Base-by-base conservation (phyloP, 306 rosid genomes). In the Arachis stenosperma region DNA sequence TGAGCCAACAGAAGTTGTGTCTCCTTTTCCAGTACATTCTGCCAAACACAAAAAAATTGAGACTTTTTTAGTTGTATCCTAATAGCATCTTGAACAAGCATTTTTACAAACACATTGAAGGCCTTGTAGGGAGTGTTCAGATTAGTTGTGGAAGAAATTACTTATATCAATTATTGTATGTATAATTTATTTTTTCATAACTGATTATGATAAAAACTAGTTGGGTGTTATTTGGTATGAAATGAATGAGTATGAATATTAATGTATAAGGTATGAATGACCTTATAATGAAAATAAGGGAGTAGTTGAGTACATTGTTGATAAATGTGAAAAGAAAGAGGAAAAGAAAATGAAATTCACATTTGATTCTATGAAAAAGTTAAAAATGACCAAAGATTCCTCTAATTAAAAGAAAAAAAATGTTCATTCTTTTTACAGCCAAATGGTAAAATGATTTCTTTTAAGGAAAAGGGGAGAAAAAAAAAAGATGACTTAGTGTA, bases 1-100 rank as follows among this genome's bases (percentile, higher is more conserved):
- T 86, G 93, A 5, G 91, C 88, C 88, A 94, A 78, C 13, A 89
- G 79, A 80, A 89, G 89, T 44, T 87, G 93, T 27, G 97, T 88
- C 86, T 90, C 95, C 82, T 83, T 90, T 76, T 90, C 93, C 72
- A 94, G 37, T 9, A 87, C 93, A 86, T 81, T 83, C 97, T 91
- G 83, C 74, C 78, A 75, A 43, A 52, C 56, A 61, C 12, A 17
- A 1, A 22, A 17, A 22, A 22, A 1, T 17, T 17, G 17, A 17
- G 17, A 17, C 17, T 17, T 22, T 22, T 22, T 22, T 0, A 51
- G 5, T 44, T 59, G 40, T 67, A n/a, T 67, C 47, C 53, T 29
- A 67, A 73, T 61, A 54, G 22, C 51, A 68, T 54, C 67, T 66
- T 73, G 40, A 53, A 12, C 13, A 46, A 27, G 15, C 14, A 57